These are phyloP conservation scores for Osmanthus fragrans DNA, from an alignment of 257 asterid species.

Conservation along the genomic window DNA sequence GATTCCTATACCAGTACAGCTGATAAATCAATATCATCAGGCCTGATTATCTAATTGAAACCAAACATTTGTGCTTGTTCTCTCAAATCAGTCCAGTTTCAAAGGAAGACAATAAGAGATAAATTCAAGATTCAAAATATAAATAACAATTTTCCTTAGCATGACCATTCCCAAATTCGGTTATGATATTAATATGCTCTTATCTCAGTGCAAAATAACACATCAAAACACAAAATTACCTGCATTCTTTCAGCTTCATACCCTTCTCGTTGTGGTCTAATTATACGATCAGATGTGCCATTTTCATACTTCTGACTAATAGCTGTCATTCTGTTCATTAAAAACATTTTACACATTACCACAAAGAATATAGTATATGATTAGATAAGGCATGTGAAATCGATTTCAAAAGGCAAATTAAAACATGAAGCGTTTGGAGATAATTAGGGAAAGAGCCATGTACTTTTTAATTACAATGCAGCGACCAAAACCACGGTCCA, in stretches of 20 bases:
- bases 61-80: neutral
- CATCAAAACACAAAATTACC: constrained; percentile 43
- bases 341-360: constrained; percentile 19
- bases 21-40: constrained; percentile 1
- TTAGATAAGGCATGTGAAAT: constrained; percentile 10
- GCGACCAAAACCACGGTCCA: constrained; percentile 99
- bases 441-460: constrained; percentile 20
- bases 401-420: neutral
- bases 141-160: constrained; percentile 3
- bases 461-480: constrained; percentile 89
- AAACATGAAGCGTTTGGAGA: neutral
- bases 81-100: constrained; percentile 1
- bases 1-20: neutral
- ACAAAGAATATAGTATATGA: constrained; percentile 9
- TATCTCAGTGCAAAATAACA: constrained; percentile 3
- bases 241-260: constrained; percentile 62
- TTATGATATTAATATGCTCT: neutral
- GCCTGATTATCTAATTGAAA: constrained; percentile 6
- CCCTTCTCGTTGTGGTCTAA: constrained; percentile 62
- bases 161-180: constrained; percentile 5
- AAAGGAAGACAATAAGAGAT: neutral
- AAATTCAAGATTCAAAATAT: neutral
- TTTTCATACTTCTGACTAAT: constrained; percentile 59
- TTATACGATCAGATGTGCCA: constrained; percentile 59
- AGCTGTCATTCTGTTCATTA: constrained; percentile 56